Evolutionary conservation across 208 protist genomes (phyloP), one percentile per base, ranked within the genome.

Genomic region (Trypanosoma avium): DNA sequence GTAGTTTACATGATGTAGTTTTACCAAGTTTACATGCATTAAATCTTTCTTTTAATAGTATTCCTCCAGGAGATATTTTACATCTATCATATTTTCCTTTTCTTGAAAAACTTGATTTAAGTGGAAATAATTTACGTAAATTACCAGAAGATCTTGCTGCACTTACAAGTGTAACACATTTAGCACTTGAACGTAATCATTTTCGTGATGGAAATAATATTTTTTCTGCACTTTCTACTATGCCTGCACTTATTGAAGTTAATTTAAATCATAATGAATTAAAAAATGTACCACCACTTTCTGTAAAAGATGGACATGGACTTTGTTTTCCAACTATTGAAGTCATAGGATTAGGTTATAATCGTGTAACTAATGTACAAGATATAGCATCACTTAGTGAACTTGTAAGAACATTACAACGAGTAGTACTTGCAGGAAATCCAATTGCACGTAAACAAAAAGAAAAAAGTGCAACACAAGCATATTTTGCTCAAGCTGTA

Each of bases 11-110:
- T 56, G 80, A 82, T 63, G 81, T 84, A 27, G 61, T 87, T 4
- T 64, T 92, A 26, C 74, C 82, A 27, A 45, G 71, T 42, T 53
- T 92, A 27, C 53, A 54, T 49, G 78, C 87, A 13, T 80, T 96
- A 32, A 92, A 96, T 67, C 70, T 96, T 32, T 91, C 90, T 17
- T 96, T 91, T 77, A 96, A 96, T 62, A 46, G 27, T 21, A 79
- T 96, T 46, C 83, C 83, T 8, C 33, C 84, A 22, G 10, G 21
- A 9, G 75, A 96, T 17, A 42, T 96, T 7, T 56, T 72, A 10
- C 57, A 86, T 36, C 54, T 96, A n/a, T 61, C 69, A 6, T 84
- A 80, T 46, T 90, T 92, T 29, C 70, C 76, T 1, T 79, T 63
- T 53, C 73, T 96, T 22, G 75, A 89, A 52, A 79, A 89, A 48